Evolutionary conservation across 2,329 filamentous ascomycete species (phyloP), one percentile per base, ranked within the genome.

Genomic region (Didymella exigua): DNA sequence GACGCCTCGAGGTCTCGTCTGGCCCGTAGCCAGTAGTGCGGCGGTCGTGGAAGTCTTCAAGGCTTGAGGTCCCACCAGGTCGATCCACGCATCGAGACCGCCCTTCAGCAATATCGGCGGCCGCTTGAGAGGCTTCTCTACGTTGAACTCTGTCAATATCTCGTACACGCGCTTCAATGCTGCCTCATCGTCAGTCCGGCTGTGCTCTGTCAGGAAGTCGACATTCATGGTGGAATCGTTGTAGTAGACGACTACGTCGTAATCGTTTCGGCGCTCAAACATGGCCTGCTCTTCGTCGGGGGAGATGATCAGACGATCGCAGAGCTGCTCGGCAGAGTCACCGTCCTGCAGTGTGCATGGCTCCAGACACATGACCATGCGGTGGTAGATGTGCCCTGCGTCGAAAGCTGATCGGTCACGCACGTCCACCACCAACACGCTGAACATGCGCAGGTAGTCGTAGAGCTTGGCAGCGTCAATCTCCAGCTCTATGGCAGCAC

Each of bases 161-260:
- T 91, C 87, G 67, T 89, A 86, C 11, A 99, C 79, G 14, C 87
- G 87, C 60, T 87, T 81, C 18, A 97, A 75, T n/a, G 86, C 84
- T 19, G 57, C 52, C 52, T 80, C 76, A 6, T 66, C 65, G 30
- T 77, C 74, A 16, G 66, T 75, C 2, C 63, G 67, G 7, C 80
- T 78, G 21, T 78, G 76, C 45, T 76, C 80, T 16, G 76, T 79
- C 31, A 84, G 76, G 65, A 82, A 96, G 65, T 60, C 79, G 62
- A 75, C 83, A 54, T 68, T 90, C 81, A 71, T 82, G 58, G 84
- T 87, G 13, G 72, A 76, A 61, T 93, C 84, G 72, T 99, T 92
- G 72, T 98, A 96, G 67, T 96, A 95, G 0, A 99, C 90, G 10
- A 99, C 84, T 36, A 97, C 77, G 62, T 98, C 92, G 65, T 89